Evolutionary conservation across 2,329 filamentous ascomycete genomes (phyloP), one percentile per base, ranked within the genome.

Genomic region (Aspergillus niger): DNA sequence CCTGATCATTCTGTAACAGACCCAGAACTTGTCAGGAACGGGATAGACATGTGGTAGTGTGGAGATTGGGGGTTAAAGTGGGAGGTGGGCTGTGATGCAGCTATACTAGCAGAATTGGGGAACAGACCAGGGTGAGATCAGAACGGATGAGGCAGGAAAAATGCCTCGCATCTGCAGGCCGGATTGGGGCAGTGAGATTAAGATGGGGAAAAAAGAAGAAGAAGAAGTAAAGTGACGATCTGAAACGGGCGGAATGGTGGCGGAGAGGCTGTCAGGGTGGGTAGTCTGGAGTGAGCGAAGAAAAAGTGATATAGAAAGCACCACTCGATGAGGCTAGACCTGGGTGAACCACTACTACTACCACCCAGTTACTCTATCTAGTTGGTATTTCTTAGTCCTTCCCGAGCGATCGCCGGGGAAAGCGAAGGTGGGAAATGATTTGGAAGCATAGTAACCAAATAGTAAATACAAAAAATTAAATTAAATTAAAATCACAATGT

Each of bases 1-100:
- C 59, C 65, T 63, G 63, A 66, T 44, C 70, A 70, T 71, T 44
- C 49, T 67, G 63, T 47, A 56, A 57, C 56, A 55, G 55, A 36
- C 55, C 62, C 58, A 51, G 63, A 57, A 53, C 55, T 61, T 66
- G 55, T 59, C 64, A 66, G 65, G 63, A 58, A 65, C 57, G 52
- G 50, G 41, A 36, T 36, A 36, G 32, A 44, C 22, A 17, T 64
- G 61, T 58, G 60, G 60, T 58, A 61, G 51, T 66, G 64, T 61
- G 62, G 61, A 62, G 62, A 62, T 57, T 54, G 58, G 57, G 56
- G 44, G 61, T 53, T 52, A 53, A 20, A 57, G 51, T 51, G 49
- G 22, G 38, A 59, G 53, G 62, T 62, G 64, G 66, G 65, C 65
- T 68, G 66, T 67, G 66, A 59, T 65, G 61, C 54, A 63, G 48